A percentile compares a stretch with the other conserved stretches of the same genome.
phyloP scores from a whole-genome alignment of 352 stramenopile genomes.

The Phytopythium oedochilum region DNA sequence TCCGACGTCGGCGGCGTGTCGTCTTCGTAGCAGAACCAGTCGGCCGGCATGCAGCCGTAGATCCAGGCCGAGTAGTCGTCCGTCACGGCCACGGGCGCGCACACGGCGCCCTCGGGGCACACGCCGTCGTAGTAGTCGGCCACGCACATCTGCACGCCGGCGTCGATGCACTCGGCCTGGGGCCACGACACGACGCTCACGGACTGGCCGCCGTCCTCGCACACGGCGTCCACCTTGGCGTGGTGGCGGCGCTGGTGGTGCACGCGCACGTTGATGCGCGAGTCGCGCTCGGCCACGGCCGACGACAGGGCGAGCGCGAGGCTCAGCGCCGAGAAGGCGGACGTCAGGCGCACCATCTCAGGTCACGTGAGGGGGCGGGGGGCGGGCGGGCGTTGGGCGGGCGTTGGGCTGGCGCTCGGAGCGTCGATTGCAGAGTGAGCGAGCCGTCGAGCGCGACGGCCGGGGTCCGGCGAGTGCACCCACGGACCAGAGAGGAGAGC shows the following conservation, averaged over 20 bases:
- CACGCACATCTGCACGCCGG: slow-evolving; percentile 2
- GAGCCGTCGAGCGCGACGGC: too few relatives aligned
- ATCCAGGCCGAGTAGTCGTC: neutral
- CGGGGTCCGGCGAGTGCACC: too few relatives aligned
- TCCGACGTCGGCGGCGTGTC: neutral
- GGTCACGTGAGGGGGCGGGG: neutral
- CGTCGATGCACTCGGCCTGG: slow-evolving; percentile 1
- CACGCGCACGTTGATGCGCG: neutral
- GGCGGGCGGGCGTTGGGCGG: neutral
- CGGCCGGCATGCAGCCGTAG: slow-evolving; percentile 1
- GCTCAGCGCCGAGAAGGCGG: neutral
- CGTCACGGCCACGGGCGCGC: neutral
- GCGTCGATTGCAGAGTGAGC: neutral
- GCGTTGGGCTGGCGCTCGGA: too few relatives aligned
- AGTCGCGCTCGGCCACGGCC: neutral
- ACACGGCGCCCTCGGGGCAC: slow-evolving; percentile 2
- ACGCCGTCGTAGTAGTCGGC: neutral
- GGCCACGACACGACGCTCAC: slow-evolving; percentile 4
- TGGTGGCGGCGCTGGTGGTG: neutral
- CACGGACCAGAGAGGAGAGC: too few relatives aligned
- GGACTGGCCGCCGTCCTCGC: slow-evolving; percentile 1
- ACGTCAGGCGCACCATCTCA: neutral
- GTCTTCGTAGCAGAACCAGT: neutral
- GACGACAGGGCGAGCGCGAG: slow-evolving; percentile 1
- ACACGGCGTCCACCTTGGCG: neutral